Evolutionary conservation across 2,329 filamentous ascomycete genomes (phyloP).

Genomic region (Berkeleyomyces rouxiae): DNA sequence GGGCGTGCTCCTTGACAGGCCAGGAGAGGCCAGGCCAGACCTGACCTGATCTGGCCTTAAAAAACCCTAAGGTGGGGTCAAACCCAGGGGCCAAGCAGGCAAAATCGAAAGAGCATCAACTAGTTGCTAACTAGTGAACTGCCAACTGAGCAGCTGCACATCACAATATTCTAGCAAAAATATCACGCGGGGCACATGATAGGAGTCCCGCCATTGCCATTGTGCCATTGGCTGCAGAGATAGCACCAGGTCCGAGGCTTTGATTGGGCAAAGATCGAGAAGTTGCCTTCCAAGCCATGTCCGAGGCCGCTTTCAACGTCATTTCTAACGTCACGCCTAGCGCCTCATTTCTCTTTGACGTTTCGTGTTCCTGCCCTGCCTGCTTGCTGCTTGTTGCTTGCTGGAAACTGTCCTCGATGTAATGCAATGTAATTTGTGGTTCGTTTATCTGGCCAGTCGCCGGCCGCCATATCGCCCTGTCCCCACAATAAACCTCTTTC

Average conservation of each 20-base stretch:
- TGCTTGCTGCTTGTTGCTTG: neutral
- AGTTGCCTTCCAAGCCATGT: neutral
- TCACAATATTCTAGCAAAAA: too few species aligned
- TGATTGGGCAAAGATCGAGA: too few species aligned
- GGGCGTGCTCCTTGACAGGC: neutral
- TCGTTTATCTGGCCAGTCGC: neutral
- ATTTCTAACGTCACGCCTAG: neutral
- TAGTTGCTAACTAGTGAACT: too few species aligned
- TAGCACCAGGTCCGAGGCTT: neutral
- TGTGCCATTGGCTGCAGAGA: too few species aligned
- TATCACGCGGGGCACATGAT: too few species aligned
- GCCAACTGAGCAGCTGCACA: too few species aligned
- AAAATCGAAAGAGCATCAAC: too few species aligned
- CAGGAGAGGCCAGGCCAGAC: neutral
- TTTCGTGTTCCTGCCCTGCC: neutral
- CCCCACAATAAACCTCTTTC: neutral
- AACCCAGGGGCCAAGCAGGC: too few species aligned
- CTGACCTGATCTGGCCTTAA: too few species aligned
- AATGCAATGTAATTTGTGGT: neutral
- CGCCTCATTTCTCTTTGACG: neutral
- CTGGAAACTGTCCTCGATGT: neutral
- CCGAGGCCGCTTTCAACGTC: neutral
- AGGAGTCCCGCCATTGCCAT: too few species aligned
- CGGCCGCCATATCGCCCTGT: neutral
- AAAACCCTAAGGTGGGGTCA: too few species aligned